Evolutionary conservation across 2,329 filamentous ascomycete genomes (phyloP).

Genomic region (Alternaria sp.): DNA sequence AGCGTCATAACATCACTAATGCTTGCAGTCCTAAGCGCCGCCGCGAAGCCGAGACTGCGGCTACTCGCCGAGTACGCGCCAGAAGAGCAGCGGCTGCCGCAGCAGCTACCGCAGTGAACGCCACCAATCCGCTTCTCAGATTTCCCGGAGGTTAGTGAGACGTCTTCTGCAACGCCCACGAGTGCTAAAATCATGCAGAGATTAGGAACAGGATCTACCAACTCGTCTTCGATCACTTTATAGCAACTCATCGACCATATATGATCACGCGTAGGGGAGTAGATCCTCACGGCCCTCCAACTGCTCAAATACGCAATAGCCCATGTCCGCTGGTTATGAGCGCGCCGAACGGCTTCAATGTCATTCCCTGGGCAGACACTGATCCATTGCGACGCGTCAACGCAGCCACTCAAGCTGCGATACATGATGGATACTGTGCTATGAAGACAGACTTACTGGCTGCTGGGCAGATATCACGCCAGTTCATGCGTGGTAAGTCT

Average conservation of each 20-base stretch:
- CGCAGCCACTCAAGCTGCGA: not conserved
- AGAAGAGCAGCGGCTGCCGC: not conserved
- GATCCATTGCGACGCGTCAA: not conserved
- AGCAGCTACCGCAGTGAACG: not conserved
- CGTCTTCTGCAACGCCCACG: not conserved
- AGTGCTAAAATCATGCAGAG: not conserved
- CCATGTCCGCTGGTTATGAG: not conserved
- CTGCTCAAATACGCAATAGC: not conserved
- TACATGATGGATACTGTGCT: not conserved
- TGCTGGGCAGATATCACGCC: not conserved
- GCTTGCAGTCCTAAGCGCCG: not conserved
- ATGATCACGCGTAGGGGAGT: not conserved
- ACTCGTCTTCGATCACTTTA: not conserved
- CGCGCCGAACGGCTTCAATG: not conserved
- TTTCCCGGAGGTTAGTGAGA: not conserved
- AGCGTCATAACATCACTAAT: not conserved
- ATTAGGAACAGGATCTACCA: not conserved
- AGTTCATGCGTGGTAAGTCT: not conserved
- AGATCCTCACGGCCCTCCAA: not conserved
- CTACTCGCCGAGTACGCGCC: not conserved
- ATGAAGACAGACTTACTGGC: not conserved
- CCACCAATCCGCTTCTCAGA: not conserved
- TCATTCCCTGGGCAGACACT: not conserved
- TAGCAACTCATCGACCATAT: not conserved
- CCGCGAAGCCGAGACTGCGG: not conserved